phyloP scores from a whole-genome alignment of 352 stramenopile species.

The Phytophthora rubi region DNA sequence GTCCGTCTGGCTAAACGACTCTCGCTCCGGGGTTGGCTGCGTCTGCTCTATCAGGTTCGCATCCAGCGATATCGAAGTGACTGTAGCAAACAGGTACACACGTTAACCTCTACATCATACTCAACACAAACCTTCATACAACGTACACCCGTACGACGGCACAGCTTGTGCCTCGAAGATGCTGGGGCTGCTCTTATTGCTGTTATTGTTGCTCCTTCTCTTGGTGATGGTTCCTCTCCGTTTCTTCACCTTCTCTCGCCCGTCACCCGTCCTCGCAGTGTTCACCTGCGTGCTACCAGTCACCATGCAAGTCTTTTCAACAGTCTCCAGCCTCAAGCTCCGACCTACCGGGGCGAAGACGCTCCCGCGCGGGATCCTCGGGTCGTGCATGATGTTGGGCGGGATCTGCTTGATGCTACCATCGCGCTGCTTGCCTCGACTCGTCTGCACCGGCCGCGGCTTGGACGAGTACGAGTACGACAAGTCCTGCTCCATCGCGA shows the following conservation, averaged over 20 bases:
- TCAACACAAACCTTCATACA: not conserved
- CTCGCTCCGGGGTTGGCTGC: constrained; percentile 36
- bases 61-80: constrained; percentile 63
- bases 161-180: constrained; percentile 46
- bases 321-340: not conserved
- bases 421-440: constrained; percentile 54
- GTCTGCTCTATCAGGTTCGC: constrained; percentile 72
- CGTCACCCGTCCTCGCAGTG: constrained; percentile 20
- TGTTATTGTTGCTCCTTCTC: constrained; percentile 39
- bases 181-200: constrained; percentile 15
- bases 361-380: constrained; percentile 63
- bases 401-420: constrained; percentile 33
- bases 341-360: constrained; percentile 59
- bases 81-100: constrained; percentile 21
- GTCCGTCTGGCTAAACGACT: constrained; percentile 75
- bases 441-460: constrained; percentile 72
- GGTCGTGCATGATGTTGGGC: constrained; percentile 83
- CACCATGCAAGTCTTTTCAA: not conserved
- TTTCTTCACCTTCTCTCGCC: constrained; percentile 47
- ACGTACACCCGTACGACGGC: constrained; percentile 47
- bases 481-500: constrained; percentile 56
- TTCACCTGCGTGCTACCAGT: constrained; percentile 14
- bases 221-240: constrained; percentile 21
- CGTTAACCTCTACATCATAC: not conserved
- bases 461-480: constrained; percentile 85